Evolutionary conservation across 768 basidiomycete genomes (phyloP).

Genomic region (Sarcodon sp.): DNA sequence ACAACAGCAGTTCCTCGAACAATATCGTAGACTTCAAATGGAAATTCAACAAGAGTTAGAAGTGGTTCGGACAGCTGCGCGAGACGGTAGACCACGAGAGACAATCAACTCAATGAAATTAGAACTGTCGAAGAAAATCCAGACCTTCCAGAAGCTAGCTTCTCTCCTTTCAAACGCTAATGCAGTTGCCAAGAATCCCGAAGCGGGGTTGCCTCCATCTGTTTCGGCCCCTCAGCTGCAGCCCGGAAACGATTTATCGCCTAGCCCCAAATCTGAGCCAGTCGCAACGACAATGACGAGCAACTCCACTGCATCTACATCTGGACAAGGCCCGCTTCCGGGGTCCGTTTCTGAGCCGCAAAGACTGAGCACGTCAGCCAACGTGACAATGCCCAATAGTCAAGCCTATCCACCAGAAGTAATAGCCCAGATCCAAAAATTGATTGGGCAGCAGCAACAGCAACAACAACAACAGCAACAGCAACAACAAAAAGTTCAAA

Average conservation of each 20-base stretch:
- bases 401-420: not conserved
- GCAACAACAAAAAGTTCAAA: no score
- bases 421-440: not conserved
- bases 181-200: not conserved
- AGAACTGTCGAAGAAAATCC: not conserved
- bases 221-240: not conserved
- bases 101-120: not conserved
- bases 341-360: not conserved
- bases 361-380: not conserved
- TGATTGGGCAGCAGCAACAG: not conserved
- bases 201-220: not conserved
- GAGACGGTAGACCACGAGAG: not conserved
- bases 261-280: not conserved
- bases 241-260: not conserved
- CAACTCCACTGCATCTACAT: not conserved
- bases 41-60: not conserved
- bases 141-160: not conserved
- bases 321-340: not conserved
- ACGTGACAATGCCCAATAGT: not conserved
- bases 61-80: not conserved
- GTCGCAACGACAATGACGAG: not conserved
- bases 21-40: not conserved
- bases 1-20: not conserved
- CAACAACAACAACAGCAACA: not conserved
- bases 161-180: not conserved